Conservation (phyloP, 306 rosid genomes). For the Vigna mungo region DNA sequence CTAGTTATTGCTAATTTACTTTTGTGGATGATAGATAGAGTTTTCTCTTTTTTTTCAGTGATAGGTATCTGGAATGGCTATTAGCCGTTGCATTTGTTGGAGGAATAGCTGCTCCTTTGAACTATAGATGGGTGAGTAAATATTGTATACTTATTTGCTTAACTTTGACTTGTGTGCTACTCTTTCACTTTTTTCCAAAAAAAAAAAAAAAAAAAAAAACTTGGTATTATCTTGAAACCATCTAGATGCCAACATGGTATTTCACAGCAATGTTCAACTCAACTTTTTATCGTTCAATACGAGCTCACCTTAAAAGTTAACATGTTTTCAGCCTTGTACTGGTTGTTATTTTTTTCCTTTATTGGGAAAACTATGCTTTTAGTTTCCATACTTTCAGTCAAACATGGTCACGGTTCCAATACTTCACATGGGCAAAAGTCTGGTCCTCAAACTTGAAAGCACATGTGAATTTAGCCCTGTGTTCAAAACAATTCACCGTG, state of each 20-base stretch:
- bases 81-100: conserved; percentile 91
- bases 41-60: conserved; percentile 56
- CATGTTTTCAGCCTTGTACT: background rate
- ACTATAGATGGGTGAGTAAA: conserved; percentile 85
- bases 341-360: background rate
- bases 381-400: too few species aligned
- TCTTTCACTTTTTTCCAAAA: too few species aligned
- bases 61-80: conserved; percentile 84
- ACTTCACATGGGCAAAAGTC: too few species aligned
- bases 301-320: background rate
- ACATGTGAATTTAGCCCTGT: too few species aligned
- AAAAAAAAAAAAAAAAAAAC: too few species aligned
- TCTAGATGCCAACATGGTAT: conserved; percentile 3
- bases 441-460: too few species aligned
- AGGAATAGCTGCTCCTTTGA: conserved; percentile 81
- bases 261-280: background rate
- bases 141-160: background rate
- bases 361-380: too few species aligned
- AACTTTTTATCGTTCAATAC: conserved; percentile 3
- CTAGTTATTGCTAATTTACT: background rate
- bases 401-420: too few species aligned
- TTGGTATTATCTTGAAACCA: background rate
- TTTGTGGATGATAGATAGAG: background rate
- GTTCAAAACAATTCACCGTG: too few species aligned
- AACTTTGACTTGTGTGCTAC: background rate